These are phyloP conservation scores for Claviceps monticola DNA, from an alignment of 2,329 filamentous ascomycete genomes.

Conservation along the genomic window DNA sequence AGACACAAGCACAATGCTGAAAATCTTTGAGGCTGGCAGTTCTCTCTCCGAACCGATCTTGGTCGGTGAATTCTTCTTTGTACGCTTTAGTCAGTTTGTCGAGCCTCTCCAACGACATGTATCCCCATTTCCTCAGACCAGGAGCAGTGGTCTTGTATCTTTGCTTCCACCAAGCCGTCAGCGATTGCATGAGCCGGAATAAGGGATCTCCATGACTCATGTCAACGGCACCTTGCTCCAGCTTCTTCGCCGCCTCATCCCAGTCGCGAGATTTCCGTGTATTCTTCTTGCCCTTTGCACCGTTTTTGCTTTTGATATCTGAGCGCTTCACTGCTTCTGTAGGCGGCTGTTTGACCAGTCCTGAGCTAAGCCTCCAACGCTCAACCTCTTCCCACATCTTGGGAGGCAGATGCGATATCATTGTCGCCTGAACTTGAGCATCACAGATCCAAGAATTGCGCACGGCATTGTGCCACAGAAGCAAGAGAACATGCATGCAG, in stretches of 20 bases:
- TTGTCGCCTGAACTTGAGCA: constrained; percentile 55
- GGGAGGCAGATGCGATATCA: constrained; percentile 59
- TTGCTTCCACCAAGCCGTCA: constrained; percentile 83
- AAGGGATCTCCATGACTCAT: constrained; percentile 75
- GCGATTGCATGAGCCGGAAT: constrained; percentile 56
- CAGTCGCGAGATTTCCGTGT: constrained; percentile 44
- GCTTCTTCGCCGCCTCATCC: constrained; percentile 51
- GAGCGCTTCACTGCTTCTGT: constrained; percentile 10
- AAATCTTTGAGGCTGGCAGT: constrained; percentile 56
- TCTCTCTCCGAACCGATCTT: constrained; percentile 59
- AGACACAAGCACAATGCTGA: constrained; percentile 50
- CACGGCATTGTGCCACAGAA: constrained; percentile 82
- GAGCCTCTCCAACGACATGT: constrained; percentile 63
- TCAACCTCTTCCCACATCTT: constrained; percentile 59
- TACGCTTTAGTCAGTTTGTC: constrained; percentile 62
- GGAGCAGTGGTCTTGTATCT: constrained; percentile 65
- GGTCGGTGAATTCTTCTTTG: constrained; percentile 46
- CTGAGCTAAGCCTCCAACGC: constrained; percentile 57
- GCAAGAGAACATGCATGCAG: constrained; percentile 72
- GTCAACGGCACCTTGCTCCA: constrained; percentile 59
- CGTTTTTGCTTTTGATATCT: constrained; percentile 14
- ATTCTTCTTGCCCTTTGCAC: constrained; percentile 11
- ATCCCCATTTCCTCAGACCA: constrained; percentile 77
- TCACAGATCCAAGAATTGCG: constrained; percentile 79
- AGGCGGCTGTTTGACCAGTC: constrained; percentile 35